Percentiles rank a stretch among this genome's conserved stretches.
phyloP scores from a whole-genome alignment of 768 basidiomycete genomes.

The Lactifluus rugatus region DNA sequence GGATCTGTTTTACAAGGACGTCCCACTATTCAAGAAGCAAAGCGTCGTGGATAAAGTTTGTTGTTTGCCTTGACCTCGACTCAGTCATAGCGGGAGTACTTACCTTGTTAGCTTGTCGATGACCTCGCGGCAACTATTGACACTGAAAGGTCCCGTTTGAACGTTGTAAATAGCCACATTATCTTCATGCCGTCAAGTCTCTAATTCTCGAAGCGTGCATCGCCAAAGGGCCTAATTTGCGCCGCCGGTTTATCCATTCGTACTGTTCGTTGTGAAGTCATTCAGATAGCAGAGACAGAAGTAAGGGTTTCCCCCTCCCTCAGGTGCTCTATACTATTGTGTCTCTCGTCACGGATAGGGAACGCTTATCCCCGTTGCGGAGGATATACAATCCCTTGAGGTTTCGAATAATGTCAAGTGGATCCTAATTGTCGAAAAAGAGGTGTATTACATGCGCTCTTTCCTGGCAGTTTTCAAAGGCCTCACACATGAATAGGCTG shows the following conservation, averaged over 20 bases:
- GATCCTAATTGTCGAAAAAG: slow-evolving; percentile 91
- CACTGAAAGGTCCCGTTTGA: slow-evolving; percentile 63
- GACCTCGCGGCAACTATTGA: slow-evolving; percentile 79
- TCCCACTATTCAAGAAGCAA: slow-evolving; percentile 68
- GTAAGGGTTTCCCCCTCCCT: slow-evolving; percentile 28
- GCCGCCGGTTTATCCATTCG: slow-evolving; percentile 54
- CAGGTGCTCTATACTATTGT: neutral
- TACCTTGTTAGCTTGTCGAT: slow-evolving; percentile 59
- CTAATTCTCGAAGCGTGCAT: slow-evolving; percentile 52
- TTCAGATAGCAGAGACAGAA: slow-evolving; percentile 49
- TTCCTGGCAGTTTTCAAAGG: neutral
- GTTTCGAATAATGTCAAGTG: slow-evolving; percentile 49
- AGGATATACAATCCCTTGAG: slow-evolving; percentile 58
- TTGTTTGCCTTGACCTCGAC: neutral
- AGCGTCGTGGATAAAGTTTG: slow-evolving; percentile 66
- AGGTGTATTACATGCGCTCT: slow-evolving; percentile 37
- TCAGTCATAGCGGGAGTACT: neutral
- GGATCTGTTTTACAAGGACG: slow-evolving; percentile 85
- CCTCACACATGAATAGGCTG: slow-evolving; percentile 49
- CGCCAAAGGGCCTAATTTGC: slow-evolving; percentile 80
- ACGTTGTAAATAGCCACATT: slow-evolving; percentile 48
- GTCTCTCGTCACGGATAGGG: slow-evolving; percentile 36
- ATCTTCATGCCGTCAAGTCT: neutral
- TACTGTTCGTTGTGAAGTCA: slow-evolving; percentile 43
- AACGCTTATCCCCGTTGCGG: slow-evolving; percentile 65